phyloP scores from a whole-genome alignment of 148 eudicot genomes.

The Chenopodium formosanum region DNA sequence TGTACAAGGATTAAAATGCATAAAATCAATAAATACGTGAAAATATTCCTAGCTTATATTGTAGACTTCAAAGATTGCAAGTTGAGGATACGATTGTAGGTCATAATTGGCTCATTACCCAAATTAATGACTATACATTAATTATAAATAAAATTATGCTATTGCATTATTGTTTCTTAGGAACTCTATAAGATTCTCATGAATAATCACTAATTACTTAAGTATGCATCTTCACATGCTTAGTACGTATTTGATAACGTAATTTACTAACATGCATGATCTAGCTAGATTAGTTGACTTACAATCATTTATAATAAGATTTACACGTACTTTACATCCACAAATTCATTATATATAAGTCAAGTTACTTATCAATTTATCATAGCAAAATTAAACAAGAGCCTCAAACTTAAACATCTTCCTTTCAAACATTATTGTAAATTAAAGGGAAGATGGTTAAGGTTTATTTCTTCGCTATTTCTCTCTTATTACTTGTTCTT shows the following conservation, averaged over 20 bases:
- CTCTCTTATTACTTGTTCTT: constrained; percentile 14
- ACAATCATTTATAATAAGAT: constrained; percentile 19
- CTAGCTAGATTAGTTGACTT: constrained; percentile 22
- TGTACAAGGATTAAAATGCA: no score
- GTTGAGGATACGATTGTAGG: no score
- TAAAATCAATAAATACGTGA: no score
- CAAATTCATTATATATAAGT: constrained; percentile 2
- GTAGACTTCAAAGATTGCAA: no score
- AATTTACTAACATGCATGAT: constrained; percentile 2
- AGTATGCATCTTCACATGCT: constrained; percentile 4
- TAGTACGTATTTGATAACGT: constrained; percentile 23
- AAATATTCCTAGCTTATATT: no score
- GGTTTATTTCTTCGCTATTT: background rate
- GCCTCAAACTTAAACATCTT: background rate
- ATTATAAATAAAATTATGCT: background rate
- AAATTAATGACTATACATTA: no score
- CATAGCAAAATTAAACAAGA: background rate
- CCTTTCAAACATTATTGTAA: background rate
- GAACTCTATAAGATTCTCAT: constrained; percentile 1
- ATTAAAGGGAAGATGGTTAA: constrained; percentile 12
- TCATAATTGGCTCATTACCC: no score
- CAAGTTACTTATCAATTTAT: background rate
- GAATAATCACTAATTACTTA: background rate
- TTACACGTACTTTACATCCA: background rate
- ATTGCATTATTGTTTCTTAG: background rate